Percentiles rank a stretch among this genome's conserved stretches.
These are phyloP conservation scores for Stellera chamaejasme DNA, from an alignment of 345 rosid genomes.

Conservation along the genomic window DNA sequence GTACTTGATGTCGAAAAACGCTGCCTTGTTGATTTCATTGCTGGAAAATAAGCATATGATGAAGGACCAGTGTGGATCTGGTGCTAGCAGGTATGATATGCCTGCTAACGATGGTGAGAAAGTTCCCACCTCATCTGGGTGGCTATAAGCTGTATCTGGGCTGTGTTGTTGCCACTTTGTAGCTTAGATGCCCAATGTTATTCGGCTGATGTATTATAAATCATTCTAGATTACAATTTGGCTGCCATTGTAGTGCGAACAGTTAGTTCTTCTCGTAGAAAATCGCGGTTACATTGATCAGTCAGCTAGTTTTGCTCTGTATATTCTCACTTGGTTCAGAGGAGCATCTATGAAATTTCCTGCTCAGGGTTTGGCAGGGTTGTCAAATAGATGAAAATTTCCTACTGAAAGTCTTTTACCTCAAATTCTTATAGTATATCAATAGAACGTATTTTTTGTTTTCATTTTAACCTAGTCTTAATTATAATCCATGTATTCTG, in stretches of 20 bases:
- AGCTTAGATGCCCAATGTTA: slow-evolving; percentile 12
- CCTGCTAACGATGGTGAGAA: slow-evolving; percentile 11
- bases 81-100: neutral
- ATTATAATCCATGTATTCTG: no score
- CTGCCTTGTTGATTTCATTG: slow-evolving; percentile 1
- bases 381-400: no score
- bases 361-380: no score
- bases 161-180: neutral
- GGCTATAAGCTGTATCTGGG: slow-evolving; percentile 1
- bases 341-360: no score
- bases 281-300: slow-evolving; percentile 10
- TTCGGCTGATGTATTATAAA: slow-evolving; percentile 16
- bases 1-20: neutral
- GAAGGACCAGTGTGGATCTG: slow-evolving; percentile 2
- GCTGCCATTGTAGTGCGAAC: slow-evolving; percentile 6
- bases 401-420: no score
- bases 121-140: slow-evolving; percentile 13
- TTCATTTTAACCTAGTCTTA: no score
- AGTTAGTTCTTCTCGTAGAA: slow-evolving; percentile 10
- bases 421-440: no score
- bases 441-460: no score
- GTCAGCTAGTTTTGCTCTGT: slow-evolving; percentile 3
- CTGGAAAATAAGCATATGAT: neutral
- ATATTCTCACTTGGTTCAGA: neutral
- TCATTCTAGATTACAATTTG: slow-evolving; percentile 15